Conservation (phyloP, 2,329 filamentous ascomycete species). For the Talaromyces sp. region DNA sequence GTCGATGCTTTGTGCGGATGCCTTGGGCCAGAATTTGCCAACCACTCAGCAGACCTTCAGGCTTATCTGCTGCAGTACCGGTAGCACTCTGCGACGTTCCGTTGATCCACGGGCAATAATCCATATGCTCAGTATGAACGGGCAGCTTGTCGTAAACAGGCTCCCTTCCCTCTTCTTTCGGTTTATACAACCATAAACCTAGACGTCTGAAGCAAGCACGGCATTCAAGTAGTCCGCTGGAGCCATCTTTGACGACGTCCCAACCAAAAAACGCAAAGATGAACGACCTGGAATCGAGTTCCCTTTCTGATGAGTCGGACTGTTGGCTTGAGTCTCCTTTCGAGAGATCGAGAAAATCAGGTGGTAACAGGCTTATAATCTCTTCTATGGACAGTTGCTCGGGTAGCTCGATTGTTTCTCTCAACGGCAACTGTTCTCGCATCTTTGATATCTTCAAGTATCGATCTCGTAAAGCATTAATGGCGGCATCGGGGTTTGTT, state of each 20-base stretch:
- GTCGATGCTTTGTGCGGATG: conserved; percentile 40
- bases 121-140: conserved; percentile 68
- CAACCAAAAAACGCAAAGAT: conserved; percentile 70
- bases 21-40: conserved; percentile 46
- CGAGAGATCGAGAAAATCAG: conserved; percentile 23
- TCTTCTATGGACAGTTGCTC: conserved; percentile 32
- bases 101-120: conserved; percentile 80
- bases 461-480: conserved; percentile 58
- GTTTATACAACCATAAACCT: conserved; percentile 90
- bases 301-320: not conserved
- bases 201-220: conserved; percentile 81
- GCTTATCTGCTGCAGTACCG: conserved; percentile 30
- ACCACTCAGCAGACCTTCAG: conserved; percentile 37
- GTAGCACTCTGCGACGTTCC: conserved; percentile 55
- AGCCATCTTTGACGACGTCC: conserved; percentile 53
- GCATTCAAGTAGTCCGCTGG: conserved; percentile 68
- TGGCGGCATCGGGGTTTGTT: conserved; percentile 57
- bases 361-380: conserved; percentile 30
- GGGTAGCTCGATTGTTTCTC: conserved; percentile 30
- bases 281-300: conserved; percentile 60
- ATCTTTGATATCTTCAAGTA: conserved; percentile 55
- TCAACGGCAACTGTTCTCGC: conserved; percentile 35
- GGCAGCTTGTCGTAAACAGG: conserved; percentile 55
- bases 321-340: conserved; percentile 5
- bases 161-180: conserved; percentile 56